Conservation (phyloP, 2,329 filamentous ascomycete species). For the Epichloe brachyelytri region DNA sequence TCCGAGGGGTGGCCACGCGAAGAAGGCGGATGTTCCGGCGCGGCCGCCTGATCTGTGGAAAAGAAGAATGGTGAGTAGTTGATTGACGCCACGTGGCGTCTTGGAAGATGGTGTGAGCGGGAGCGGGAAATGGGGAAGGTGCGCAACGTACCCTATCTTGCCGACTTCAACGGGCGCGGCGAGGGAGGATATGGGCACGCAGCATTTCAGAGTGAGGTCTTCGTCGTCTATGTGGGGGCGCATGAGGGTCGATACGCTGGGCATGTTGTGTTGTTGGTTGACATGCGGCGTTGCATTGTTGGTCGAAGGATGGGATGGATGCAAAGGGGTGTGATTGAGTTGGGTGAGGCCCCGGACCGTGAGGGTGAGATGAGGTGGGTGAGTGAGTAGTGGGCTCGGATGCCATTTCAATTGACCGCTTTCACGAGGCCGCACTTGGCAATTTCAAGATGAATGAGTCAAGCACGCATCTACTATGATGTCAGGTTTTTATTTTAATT, state of each 20-base stretch:
- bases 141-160: constrained; percentile 22
- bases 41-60: constrained; percentile 4
- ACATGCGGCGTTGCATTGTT: background rate
- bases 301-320: background rate
- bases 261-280: background rate
- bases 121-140: no score
- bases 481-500: no score
- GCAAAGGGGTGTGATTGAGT: background rate
- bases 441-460: no score
- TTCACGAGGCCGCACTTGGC: no score
- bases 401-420: background rate
- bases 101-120: no score
- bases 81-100: no score
- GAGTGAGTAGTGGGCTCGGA: background rate
- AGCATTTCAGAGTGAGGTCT: constrained; percentile 25
- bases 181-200: constrained; percentile 22
- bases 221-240: constrained; percentile 17
- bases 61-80: no score
- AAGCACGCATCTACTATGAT: no score
- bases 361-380: background rate
- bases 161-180: constrained; percentile 31
- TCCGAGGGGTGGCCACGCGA: constrained; percentile 48
- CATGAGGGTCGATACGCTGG: background rate
- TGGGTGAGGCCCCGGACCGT: background rate
- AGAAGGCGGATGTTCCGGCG: constrained; percentile 33